Percentiles rank a stretch among this genome's conserved stretches.
Conservation (phyloP, 2,329 filamentous ascomycete genomes). For the Alternaria sp. region DNA sequence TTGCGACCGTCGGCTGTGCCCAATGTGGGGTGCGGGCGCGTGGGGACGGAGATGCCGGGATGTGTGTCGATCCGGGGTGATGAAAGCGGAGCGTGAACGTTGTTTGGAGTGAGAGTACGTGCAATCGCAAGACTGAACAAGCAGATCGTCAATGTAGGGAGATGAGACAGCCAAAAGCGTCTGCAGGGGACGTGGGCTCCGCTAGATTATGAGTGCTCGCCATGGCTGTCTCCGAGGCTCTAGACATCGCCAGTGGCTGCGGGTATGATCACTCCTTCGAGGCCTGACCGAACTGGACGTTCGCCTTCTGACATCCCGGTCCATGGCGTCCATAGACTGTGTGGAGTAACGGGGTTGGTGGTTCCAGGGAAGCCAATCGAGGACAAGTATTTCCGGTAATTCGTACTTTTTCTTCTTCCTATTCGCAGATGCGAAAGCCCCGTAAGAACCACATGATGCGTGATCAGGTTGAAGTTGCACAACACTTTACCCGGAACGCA, state of each 20-base stretch:
- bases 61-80: not conserved
- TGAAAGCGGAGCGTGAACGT: not conserved
- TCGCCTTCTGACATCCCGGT: constrained; percentile 16
- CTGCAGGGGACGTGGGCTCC: constrained; percentile 13
- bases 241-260: constrained; percentile 18
- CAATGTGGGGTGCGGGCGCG: constrained; percentile 2
- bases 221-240: constrained; percentile 14
- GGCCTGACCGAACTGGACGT: constrained; percentile 14
- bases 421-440: constrained; percentile 22
- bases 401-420: constrained; percentile 3
- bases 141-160: not conserved
- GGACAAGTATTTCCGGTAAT: constrained; percentile 16
- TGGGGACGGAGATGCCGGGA: not conserved
- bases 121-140: not conserved
- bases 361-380: constrained; percentile 28
- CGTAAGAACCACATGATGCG: constrained; percentile 13
- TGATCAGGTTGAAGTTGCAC: constrained; percentile 21
- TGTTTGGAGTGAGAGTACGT: not conserved
- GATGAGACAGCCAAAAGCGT: not conserved
- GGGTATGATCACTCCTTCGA: constrained; percentile 13
- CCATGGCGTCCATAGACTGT: constrained; percentile 17
- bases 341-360: constrained; percentile 25
- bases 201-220: constrained; percentile 18
- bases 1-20: not conserved
- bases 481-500: constrained; percentile 41